These are phyloP conservation scores for Penicillium janthinellum DNA, from an alignment of 2,329 filamentous ascomycete genomes.

Conservation along the genomic window DNA sequence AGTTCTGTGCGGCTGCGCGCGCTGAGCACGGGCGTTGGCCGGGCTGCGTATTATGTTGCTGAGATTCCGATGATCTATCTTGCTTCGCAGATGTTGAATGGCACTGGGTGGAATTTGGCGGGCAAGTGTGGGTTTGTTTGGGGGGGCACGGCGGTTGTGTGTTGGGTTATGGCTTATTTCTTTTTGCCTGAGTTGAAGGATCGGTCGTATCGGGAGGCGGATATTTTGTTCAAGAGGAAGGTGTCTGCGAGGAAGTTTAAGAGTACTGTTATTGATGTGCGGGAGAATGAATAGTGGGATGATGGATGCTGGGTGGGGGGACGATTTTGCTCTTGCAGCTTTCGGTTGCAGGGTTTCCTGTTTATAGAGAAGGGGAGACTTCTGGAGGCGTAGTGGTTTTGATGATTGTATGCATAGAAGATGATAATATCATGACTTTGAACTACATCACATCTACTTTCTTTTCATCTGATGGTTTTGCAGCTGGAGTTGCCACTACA, in stretches of 20 bases:
- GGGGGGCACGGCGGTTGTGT: constrained; percentile 47
- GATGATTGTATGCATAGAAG: not conserved
- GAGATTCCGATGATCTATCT: constrained; percentile 48
- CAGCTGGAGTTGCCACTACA: no score
- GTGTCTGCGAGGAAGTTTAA: constrained; percentile 49
- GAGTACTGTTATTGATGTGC: constrained; percentile 46
- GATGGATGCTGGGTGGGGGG: not conserved
- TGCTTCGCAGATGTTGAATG: constrained; percentile 45
- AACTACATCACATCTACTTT: not conserved
- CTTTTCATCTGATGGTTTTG: no score
- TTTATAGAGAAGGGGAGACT: not conserved
- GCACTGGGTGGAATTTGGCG: constrained; percentile 44
- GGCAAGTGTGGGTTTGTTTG: constrained; percentile 55
- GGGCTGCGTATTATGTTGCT: constrained; percentile 46
- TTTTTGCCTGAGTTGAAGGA: constrained; percentile 50
- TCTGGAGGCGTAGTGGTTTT: not conserved
- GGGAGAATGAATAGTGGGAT: constrained; percentile 43
- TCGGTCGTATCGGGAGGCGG: constrained; percentile 50
- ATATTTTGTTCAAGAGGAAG: constrained; percentile 50
- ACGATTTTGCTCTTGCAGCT: not conserved
- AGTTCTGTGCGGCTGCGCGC: constrained; percentile 43
- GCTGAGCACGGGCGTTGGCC: constrained; percentile 43
- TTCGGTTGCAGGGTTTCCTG: not conserved
- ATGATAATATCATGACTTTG: not conserved
- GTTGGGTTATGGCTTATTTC: constrained; percentile 47